A percentile compares a stretch with the other conserved stretches of the same genome.
Conservation (phyloP, 31 red algal genomes). For the Asparagopsis taxiformis region DNA sequence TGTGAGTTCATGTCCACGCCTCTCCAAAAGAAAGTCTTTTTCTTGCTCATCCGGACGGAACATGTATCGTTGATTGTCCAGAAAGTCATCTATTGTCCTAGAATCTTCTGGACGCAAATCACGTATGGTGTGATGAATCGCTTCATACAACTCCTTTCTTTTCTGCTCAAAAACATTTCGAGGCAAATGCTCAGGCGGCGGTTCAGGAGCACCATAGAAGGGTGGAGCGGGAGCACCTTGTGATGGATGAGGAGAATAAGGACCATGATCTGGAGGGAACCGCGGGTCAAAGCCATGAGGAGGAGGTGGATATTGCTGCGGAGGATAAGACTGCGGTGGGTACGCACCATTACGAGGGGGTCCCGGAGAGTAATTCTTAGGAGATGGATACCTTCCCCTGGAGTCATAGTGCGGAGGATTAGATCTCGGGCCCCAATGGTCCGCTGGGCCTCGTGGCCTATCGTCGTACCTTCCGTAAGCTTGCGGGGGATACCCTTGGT, state of each 20-base stretch:
- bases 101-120: constrained; percentile 1
- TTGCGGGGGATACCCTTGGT: too few species aligned
- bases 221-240: background rate
- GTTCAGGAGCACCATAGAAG: background rate
- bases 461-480: background rate
- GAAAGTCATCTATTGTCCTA: constrained; percentile 5
- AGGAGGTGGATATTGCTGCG: too few species aligned
- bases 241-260: background rate
- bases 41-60: constrained; percentile 3
- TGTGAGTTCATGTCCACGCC: background rate
- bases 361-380: background rate
- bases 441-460: background rate
- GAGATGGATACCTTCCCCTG: background rate
- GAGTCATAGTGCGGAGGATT: background rate
- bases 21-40: constrained; percentile 12
- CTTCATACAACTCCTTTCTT: constrained; percentile 7
- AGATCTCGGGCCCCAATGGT: too few species aligned
- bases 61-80: constrained; percentile 15
- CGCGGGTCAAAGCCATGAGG: background rate
- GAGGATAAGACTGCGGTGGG: too few species aligned
- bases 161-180: constrained; percentile 10
- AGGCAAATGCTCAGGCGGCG: background rate
- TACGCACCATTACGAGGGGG: background rate
- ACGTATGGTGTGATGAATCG: background rate
- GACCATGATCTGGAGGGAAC: background rate